A percentile compares a stretch with the other conserved stretches of the same genome.
These are phyloP conservation scores for Arbutus unedo DNA, from an alignment of 148 eudicot genomes.

Conservation along the genomic window DNA sequence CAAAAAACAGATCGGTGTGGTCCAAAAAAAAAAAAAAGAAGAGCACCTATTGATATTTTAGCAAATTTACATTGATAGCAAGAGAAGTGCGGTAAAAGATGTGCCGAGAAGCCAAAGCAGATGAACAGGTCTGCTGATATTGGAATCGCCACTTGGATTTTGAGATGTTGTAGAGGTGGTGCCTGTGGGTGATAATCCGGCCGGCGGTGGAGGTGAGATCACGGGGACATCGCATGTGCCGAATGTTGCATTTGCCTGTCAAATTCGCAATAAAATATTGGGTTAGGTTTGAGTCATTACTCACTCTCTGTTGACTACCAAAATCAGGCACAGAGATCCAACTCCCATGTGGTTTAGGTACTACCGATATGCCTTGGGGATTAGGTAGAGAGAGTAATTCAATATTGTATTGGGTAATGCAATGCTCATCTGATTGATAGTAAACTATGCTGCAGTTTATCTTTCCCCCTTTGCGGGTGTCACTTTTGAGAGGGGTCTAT, in stretches of 20 bases:
- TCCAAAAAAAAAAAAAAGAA: not conserved
- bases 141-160: constrained; percentile 23
- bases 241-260: constrained; percentile 61
- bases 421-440: not conserved
- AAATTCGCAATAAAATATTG: not conserved
- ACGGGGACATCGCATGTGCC: constrained; percentile 61
- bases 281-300: constrained; percentile 6
- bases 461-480: not conserved
- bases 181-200: constrained; percentile 23
- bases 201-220: constrained; percentile 86
- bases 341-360: constrained; percentile 5
- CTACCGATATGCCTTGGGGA: not conserved
- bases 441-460: not conserved
- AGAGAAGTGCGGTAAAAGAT: constrained; percentile 22
- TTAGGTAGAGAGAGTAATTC: not conserved
- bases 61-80: constrained; percentile 18
- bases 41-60: not conserved
- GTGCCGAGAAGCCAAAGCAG: constrained; percentile 34
- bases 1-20: not conserved
- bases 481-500: not conserved
- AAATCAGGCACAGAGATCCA: not conserved
- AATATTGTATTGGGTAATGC: not conserved
- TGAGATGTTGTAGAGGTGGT: constrained; percentile 6
- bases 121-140: constrained; percentile 10
- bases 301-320: not conserved